These are phyloP conservation scores for Canavalia ensiformis DNA, from an alignment of 306 rosid species.

Conservation along the genomic window DNA sequence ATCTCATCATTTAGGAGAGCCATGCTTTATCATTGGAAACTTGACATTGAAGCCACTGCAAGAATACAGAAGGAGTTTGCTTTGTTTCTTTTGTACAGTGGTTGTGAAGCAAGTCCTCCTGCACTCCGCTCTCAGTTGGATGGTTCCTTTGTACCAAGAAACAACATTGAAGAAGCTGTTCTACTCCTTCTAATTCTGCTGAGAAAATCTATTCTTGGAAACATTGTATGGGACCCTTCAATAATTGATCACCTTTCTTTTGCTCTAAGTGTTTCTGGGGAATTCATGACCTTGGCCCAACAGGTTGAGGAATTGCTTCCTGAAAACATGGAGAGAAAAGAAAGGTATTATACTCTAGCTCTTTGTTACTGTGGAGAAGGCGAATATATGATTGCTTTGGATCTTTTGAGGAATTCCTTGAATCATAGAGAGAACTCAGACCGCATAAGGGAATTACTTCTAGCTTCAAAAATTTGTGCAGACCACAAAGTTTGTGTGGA, in stretches of 20 bases:
- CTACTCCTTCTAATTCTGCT: conserved; percentile 78
- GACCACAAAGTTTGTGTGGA: conserved; percentile 63
- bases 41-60: conserved; percentile 64
- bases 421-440: conserved; percentile 63
- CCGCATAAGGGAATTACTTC: conserved; percentile 61
- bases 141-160: conserved; percentile 85
- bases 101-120: conserved; percentile 87
- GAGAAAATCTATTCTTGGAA: conserved; percentile 60
- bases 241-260: conserved; percentile 83
- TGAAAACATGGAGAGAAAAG: conserved; percentile 68
- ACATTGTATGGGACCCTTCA: conserved; percentile 80
- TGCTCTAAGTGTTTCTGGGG: conserved; percentile 79
- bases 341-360: conserved; percentile 67
- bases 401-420: conserved; percentile 78
- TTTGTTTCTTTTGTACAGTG: conserved; percentile 84
- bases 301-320: conserved; percentile 82
- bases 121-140: conserved; percentile 82
- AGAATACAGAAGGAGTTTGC: conserved; percentile 85
- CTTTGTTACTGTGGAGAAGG: conserved; percentile 84
- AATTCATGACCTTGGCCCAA: conserved; percentile 64
- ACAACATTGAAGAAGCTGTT: conserved; percentile 89
- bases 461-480: conserved; percentile 88
- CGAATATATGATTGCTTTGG: conserved; percentile 67
- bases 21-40: conserved; percentile 81
- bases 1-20: conserved; percentile 78